These are phyloP conservation scores for Solanum chiquidenum DNA, from an alignment of 257 asterid genomes.

Conservation along the genomic window DNA sequence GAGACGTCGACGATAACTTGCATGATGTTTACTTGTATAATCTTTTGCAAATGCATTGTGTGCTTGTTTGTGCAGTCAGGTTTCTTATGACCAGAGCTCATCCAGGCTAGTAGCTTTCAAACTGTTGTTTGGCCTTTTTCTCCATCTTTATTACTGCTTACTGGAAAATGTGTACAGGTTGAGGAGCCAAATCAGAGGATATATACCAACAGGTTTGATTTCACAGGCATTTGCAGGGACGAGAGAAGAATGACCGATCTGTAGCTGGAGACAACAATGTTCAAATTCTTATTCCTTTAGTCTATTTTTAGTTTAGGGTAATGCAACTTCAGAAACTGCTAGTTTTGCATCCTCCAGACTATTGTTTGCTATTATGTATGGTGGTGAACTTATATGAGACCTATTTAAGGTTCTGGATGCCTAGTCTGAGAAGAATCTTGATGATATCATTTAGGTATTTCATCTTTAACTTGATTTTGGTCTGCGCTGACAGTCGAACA, in stretches of 20 bases:
- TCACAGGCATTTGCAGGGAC: constrained; percentile 30
- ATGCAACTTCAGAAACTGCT: background rate
- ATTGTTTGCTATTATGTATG: background rate
- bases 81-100: constrained; percentile 38
- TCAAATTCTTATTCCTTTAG: background rate
- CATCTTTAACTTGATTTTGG: background rate
- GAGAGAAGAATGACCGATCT: background rate
- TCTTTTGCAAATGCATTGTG: constrained; percentile 15
- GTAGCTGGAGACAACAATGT: background rate
- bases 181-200: constrained; percentile 9
- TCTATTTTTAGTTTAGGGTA: background rate
- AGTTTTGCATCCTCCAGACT: background rate
- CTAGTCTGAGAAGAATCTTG: background rate
- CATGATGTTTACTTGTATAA: background rate
- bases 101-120: constrained; percentile 40
- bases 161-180: constrained; percentile 76
- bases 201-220: constrained; percentile 15
- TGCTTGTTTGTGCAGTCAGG: constrained; percentile 59
- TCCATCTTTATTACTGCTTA: constrained; percentile 14
- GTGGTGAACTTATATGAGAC: background rate
- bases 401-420: background rate
- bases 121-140: background rate
- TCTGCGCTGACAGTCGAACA: background rate
- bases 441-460: background rate
- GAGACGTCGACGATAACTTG: background rate